Evolutionary conservation across 2,329 filamentous ascomycete species (phyloP).

Genomic region (Colletotrichum euphorbiae): DNA sequence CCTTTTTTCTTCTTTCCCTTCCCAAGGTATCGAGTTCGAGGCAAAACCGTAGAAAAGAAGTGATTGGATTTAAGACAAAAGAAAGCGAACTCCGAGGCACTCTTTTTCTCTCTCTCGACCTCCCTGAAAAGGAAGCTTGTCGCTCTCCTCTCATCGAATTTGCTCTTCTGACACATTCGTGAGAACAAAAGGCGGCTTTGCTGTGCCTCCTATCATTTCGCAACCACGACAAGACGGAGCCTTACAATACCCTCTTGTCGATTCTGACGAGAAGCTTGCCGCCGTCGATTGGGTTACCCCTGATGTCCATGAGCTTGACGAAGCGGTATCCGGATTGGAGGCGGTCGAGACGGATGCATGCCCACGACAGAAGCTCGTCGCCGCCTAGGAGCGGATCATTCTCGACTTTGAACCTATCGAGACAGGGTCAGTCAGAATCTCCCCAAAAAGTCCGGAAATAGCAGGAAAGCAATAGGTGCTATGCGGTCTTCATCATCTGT

Average conservation of each 20-base stretch:
- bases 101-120: neutral
- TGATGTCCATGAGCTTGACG: slow-evolving; percentile 60
- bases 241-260: slow-evolving; percentile 54
- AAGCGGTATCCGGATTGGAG: slow-evolving; percentile 67
- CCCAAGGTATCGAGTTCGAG: slow-evolving; percentile 20
- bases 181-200: neutral
- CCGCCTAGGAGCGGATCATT: slow-evolving; percentile 57
- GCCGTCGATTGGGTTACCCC: slow-evolving; percentile 57
- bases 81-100: neutral
- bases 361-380: slow-evolving; percentile 62
- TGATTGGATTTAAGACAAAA: neutral
- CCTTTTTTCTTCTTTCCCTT: neutral
- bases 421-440: slow-evolving; percentile 41
- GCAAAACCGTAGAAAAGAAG: neutral
- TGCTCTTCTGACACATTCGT: neutral
- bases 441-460: neutral
- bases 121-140: slow-evolving; percentile 12
- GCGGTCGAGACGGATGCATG: slow-evolving; percentile 70
- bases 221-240: slow-evolving; percentile 31
- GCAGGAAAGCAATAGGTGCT: neutral
- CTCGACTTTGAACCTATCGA: slow-evolving; percentile 64
- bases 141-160: slow-evolving; percentile 8
- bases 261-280: slow-evolving; percentile 65
- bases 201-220: neutral
- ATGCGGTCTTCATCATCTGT: slow-evolving; percentile 2